These are phyloP conservation scores for Ploettnerulaceae sp. DNA, from an alignment of 2,329 filamentous ascomycete genomes.

Conservation along the genomic window DNA sequence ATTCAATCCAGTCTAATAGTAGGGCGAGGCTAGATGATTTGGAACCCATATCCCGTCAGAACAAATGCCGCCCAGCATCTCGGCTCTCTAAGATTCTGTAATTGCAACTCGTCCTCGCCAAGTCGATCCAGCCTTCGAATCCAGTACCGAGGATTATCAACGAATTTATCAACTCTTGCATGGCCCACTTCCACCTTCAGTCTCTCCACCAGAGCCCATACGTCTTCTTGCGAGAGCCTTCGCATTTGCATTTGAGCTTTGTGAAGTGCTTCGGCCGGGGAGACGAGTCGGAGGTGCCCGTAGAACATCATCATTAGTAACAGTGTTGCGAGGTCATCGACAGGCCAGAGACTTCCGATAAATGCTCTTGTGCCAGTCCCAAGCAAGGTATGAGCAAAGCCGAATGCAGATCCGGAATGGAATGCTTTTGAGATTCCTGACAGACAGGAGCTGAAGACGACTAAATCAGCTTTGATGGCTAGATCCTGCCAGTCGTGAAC, in stretches of 20 bases:
- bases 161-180: slow-evolving; percentile 3
- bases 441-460: slow-evolving; percentile 3
- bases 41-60: slow-evolving; percentile 6
- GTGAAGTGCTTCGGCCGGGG: slow-evolving; percentile 5
- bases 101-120: slow-evolving; percentile 1
- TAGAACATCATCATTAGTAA: slow-evolving; percentile 10
- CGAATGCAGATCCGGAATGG: slow-evolving; percentile 2
- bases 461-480: slow-evolving; percentile 7
- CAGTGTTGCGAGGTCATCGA: slow-evolving; percentile 3
- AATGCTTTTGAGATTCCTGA: slow-evolving; percentile 7
- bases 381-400: slow-evolving; percentile 5
- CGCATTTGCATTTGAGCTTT: slow-evolving; percentile 4
- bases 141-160: slow-evolving; percentile 8
- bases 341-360: slow-evolving; percentile 7
- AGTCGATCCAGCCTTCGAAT: slow-evolving; percentile 7
- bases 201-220: slow-evolving; percentile 1
- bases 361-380: slow-evolving; percentile 3
- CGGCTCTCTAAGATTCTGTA: slow-evolving; percentile 4
- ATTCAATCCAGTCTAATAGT: too few species aligned
- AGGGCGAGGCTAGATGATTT: too few species aligned
- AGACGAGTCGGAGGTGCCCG: background rate
- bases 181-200: background rate
- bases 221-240: slow-evolving; percentile 1
- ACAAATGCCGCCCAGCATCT: slow-evolving; percentile 5
- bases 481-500: slow-evolving; percentile 3